phyloP scores from a whole-genome alignment of 352 stramenopile species.

The Stephanocyclus meneghinianus region DNA sequence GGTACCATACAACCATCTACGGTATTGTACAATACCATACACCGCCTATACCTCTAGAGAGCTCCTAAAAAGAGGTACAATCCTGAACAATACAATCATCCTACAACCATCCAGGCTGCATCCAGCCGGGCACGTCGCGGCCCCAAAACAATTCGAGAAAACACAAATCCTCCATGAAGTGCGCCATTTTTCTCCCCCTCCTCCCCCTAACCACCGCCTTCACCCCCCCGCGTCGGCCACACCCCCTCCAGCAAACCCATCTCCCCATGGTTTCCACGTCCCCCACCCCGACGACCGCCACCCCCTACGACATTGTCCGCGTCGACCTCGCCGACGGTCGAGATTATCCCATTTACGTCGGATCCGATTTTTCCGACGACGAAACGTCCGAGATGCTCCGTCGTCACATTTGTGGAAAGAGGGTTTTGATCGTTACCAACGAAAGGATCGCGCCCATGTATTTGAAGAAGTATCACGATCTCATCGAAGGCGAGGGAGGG shows the following conservation, averaged over 20 bases:
- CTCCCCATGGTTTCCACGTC: slow-evolving; percentile 13
- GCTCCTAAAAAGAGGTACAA: no score
- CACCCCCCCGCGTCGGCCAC: neutral
- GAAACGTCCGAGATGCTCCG: slow-evolving; percentile 62
- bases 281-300: slow-evolving; percentile 15
- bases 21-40: no score
- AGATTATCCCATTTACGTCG: slow-evolving; percentile 84
- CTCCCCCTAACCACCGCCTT: slow-evolving; percentile 3
- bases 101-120: no score
- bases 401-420: slow-evolving; percentile 66
- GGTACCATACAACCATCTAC: no score
- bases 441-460: slow-evolving; percentile 77
- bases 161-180: slow-evolving; percentile 2
- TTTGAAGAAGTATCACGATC: slow-evolving; percentile 68
- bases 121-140: no score
- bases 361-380: slow-evolving; percentile 62
- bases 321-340: slow-evolving; percentile 74
- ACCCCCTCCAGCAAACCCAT: neutral
- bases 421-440: slow-evolving; percentile 77
- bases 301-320: slow-evolving; percentile 70
- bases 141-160: no score
- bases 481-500: slow-evolving; percentile 33
- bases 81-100: no score
- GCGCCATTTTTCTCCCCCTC: neutral
- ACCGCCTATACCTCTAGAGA: no score